Conservation (phyloP, 2,329 filamentous ascomycete species). For the Chaetothyriales sp. region DNA sequence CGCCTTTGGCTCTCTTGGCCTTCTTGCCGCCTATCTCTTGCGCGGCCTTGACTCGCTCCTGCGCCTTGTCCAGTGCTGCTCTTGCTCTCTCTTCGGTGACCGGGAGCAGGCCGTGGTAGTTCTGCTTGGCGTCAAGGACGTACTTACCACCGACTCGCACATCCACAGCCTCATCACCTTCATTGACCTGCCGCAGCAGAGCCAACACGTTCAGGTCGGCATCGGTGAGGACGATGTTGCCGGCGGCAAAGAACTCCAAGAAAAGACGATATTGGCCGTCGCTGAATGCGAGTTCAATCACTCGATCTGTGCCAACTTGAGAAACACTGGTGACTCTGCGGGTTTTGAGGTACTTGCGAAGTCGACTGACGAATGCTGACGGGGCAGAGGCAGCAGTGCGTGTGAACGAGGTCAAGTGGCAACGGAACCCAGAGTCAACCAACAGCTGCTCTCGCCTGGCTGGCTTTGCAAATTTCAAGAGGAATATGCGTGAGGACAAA, state of each 20-base stretch:
- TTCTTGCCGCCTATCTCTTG: constrained; percentile 40
- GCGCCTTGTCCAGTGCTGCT: constrained; percentile 52
- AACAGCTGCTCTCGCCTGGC: constrained; percentile 79
- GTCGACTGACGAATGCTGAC: constrained; percentile 67
- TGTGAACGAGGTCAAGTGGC: constrained; percentile 81
- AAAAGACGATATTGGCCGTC: constrained; percentile 80
- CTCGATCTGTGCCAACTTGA: constrained; percentile 84
- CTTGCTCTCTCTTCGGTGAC: constrained; percentile 61
- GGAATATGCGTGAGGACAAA: constrained; percentile 73
- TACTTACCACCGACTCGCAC: constrained; percentile 67
- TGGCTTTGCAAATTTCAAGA: constrained; percentile 88
- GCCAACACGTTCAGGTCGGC: constrained; percentile 68
- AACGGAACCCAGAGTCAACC: constrained; percentile 90
- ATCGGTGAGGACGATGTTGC: constrained; percentile 89
- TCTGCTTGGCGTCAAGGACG: constrained; percentile 68
- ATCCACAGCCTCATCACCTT: constrained; percentile 72
- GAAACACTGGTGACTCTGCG: constrained; percentile 64
- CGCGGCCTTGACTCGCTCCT: constrained; percentile 26
- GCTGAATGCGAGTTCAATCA: constrained; percentile 84
- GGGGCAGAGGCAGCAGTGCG: constrained; percentile 74
- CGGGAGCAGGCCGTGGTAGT: constrained; percentile 60
- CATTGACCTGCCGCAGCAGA: constrained; percentile 64
- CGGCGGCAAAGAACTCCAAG: constrained; percentile 90
- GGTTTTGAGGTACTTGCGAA: constrained; percentile 82
- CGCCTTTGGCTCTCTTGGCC: constrained; percentile 58